phyloP scores from a whole-genome alignment of 257 asterid genomes.

The Solanum clarkiae region DNA sequence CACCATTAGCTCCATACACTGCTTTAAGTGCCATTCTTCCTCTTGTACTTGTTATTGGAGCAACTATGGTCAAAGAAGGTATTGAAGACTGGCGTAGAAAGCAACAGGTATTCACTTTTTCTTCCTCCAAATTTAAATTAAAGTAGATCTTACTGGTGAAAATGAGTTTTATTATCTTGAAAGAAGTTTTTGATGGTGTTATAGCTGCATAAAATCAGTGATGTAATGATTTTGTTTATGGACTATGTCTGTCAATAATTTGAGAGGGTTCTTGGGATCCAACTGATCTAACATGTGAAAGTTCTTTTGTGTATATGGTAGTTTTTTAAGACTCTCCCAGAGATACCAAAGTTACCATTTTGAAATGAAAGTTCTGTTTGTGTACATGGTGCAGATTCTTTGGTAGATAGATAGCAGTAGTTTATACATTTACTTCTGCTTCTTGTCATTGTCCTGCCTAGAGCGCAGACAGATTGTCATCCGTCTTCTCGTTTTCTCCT shows the following conservation, averaged over 20 bases:
- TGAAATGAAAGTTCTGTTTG: not conserved
- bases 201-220: not conserved
- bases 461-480: not conserved
- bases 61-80: conserved; percentile 76
- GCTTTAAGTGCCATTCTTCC: conserved; percentile 69
- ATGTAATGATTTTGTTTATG: not conserved
- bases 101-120: conserved; percentile 42
- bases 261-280: not conserved
- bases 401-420: not conserved
- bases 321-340: not conserved
- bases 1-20: conserved; percentile 56
- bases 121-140: not conserved
- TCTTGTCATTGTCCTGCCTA: not conserved
- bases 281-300: not conserved
- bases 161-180: not conserved
- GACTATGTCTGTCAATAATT: not conserved
- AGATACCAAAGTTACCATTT: not conserved
- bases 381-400: not conserved
- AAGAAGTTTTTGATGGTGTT: not conserved
- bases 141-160: not conserved
- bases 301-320: not conserved
- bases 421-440: not conserved
- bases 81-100: conserved; percentile 71
- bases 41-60: conserved; percentile 54
- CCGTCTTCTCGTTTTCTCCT: not conserved